phyloP scores from a whole-genome alignment of 441 rosid genomes.

The Theobroma grandiflorum region DNA sequence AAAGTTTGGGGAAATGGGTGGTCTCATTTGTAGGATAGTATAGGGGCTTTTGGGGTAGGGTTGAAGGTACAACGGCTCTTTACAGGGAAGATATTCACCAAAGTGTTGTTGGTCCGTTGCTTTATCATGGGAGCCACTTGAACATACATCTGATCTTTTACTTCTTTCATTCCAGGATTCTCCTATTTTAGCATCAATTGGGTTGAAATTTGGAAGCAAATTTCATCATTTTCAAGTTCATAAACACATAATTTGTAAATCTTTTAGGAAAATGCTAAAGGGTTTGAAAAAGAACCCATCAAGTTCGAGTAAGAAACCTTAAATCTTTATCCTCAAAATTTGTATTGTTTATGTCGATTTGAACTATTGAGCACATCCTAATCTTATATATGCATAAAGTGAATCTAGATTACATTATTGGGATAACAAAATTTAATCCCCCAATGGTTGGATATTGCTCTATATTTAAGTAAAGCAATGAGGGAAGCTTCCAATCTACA shows the following conservation, averaged over 20 bases:
- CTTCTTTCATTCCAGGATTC: too few relatives aligned
- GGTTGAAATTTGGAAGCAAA: too few relatives aligned
- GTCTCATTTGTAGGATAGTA: too few relatives aligned
- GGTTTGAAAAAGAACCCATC: background rate
- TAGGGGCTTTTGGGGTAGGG: too few relatives aligned
- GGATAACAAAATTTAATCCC: background rate
- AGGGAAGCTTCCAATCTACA: background rate
- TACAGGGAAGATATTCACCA: background rate
- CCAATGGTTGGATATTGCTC: background rate
- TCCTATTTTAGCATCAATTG: too few relatives aligned
- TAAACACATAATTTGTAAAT: background rate
- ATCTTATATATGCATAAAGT: background rate
- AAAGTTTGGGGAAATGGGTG: background rate
- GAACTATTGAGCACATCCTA: background rate
- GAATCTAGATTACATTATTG: background rate
- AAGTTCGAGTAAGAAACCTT: too few relatives aligned
- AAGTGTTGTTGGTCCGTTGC: background rate
- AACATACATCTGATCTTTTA: too few relatives aligned
- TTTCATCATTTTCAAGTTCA: too few relatives aligned
- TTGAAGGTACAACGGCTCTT: slow-evolving; percentile 13
- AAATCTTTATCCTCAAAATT: background rate
- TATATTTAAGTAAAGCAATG: background rate
- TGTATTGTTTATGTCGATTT: background rate
- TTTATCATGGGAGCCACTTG: background rate
- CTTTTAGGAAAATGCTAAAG: background rate